Base-by-base conservation (phyloP, 1,284 basidiomycete species). In the Trametes hirsuta region DNA sequence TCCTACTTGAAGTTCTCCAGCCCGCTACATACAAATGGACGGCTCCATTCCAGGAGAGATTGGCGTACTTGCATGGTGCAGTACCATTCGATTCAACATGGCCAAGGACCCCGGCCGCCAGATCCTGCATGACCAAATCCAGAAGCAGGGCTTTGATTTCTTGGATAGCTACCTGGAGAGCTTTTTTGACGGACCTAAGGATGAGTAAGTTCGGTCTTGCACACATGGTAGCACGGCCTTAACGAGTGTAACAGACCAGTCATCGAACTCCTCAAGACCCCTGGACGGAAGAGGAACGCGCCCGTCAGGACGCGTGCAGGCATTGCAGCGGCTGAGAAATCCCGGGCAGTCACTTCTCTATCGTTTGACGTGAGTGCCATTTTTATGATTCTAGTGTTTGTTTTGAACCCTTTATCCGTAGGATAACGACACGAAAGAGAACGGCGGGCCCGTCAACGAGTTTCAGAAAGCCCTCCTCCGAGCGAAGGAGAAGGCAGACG, bases 221-320 rank as follows among this genome's bases (percentile, higher is more conserved):
- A 9, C 8, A 12, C 35, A n/a, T 25, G 37, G 21, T 37, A 15
- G 11, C 3, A 40, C 25, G 21, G 44, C 42, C 41, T 54, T 49
- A 44, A 52, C 53, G 3, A 8, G 36, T 24, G 25, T 1, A 56
- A 6, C 64, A 93, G 90, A 55, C 81, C 84, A 12, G 80, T 93
- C 12, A 86, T 91, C 55, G 90, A 93, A 55, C 80, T 93, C n/a
- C 83, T 93, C 6, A 93, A 93, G 75, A 93, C 91, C 2, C 91
- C 91, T 25, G 86, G 87, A 37, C 83, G 90, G 39, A 90, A 84
- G 74, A 88, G 82, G 74, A 79, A 78, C 53, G 73, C 79, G 12
- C 75, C 77, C 5, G 83, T 79, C 68, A 83, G 81, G 64, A 78
- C 81, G 21, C 82, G 84, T 59, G 71, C 76, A 30, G 76, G 73